Conservation (phyloP, 1,284 basidiomycete genomes). For the Ustilago vetiveriae region DNA sequence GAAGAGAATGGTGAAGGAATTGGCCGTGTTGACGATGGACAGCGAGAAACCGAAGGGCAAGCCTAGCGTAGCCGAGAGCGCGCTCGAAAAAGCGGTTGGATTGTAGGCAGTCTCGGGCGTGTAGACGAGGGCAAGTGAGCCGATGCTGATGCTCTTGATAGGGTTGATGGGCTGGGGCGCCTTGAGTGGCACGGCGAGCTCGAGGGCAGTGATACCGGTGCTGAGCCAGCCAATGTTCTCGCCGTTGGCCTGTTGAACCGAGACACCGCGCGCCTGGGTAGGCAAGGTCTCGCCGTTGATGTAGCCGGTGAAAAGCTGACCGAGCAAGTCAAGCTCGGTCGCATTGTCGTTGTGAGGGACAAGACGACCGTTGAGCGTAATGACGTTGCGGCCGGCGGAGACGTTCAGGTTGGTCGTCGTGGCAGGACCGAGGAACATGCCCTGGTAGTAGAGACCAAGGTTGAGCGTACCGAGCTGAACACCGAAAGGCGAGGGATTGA, state of each 20-base stretch:
- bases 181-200: slow-evolving; percentile 75
- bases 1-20: slow-evolving; percentile 74
- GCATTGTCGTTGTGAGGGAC: slow-evolving; percentile 72
- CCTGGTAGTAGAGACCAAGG: slow-evolving; percentile 75
- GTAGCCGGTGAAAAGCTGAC: slow-evolving; percentile 78
- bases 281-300: slow-evolving; percentile 75
- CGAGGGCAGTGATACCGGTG: slow-evolving; percentile 73
- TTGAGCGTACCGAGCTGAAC: slow-evolving; percentile 77
- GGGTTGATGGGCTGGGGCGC: slow-evolving; percentile 73
- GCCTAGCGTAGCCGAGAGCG: slow-evolving; percentile 74
- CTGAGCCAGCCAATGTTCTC: slow-evolving; percentile 76
- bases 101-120: slow-evolving; percentile 73
- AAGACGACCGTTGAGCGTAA: slow-evolving; percentile 75
- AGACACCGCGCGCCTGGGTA: slow-evolving; percentile 73
- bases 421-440: slow-evolving; percentile 74
- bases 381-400: slow-evolving; percentile 71
- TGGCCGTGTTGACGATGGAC: slow-evolving; percentile 75
- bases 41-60: slow-evolving; percentile 81
- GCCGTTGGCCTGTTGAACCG: slow-evolving; percentile 73
- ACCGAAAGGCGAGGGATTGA: slow-evolving; percentile 78
- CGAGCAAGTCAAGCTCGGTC: slow-evolving; percentile 72
- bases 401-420: slow-evolving; percentile 63
- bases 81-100: slow-evolving; percentile 73
- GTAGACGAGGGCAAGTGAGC: slow-evolving; percentile 74
- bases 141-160: slow-evolving; percentile 76